phyloP scores from a whole-genome alignment of 345 rosid genomes.

The Nasturtium officinale region DNA sequence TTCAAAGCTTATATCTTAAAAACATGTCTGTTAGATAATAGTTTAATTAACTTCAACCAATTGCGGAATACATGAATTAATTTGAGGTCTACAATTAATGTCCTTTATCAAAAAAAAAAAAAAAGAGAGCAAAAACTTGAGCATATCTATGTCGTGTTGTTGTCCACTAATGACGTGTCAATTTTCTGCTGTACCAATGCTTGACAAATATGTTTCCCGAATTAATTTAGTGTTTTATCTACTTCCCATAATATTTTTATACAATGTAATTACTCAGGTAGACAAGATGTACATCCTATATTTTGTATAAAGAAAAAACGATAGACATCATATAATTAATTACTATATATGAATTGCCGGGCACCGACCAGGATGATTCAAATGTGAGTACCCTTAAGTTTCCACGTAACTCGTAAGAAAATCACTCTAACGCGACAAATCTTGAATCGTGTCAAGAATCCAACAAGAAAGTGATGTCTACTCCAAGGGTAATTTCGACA shows the following conservation, averaged over 20 bases:
- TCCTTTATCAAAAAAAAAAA: no score
- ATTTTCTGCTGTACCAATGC: slow-evolving; percentile 30
- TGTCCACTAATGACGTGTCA: slow-evolving; percentile 26
- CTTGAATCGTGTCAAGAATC: slow-evolving; percentile 32
- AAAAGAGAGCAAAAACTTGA: background rate
- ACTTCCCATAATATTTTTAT: slow-evolving; percentile 3
- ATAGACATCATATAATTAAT: slow-evolving; percentile 17
- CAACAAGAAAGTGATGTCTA: background rate
- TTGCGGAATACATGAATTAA: no score
- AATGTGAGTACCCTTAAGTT: slow-evolving; percentile 16
- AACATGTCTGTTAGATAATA: no score
- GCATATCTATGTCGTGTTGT: background rate
- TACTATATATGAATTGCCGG: slow-evolving; percentile 41
- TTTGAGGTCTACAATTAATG: background rate
- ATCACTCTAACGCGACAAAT: slow-evolving; percentile 29
- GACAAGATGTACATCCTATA: slow-evolving; percentile 23
- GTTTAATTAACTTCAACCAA: no score
- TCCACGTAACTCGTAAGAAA: slow-evolving; percentile 36
- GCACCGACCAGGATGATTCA: slow-evolving; percentile 42
- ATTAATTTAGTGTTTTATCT: slow-evolving; percentile 19
- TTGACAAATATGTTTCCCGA: slow-evolving; percentile 29
- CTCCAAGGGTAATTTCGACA: slow-evolving; percentile 11
- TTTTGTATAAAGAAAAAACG: no score
- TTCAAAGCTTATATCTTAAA: no score
- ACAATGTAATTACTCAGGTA: slow-evolving; percentile 19